Evolutionary conservation across 176 grass and related monocot genomes (phyloP), one percentile per base, ranked within the genome.

Genomic region (Saccharum officinarum): DNA sequence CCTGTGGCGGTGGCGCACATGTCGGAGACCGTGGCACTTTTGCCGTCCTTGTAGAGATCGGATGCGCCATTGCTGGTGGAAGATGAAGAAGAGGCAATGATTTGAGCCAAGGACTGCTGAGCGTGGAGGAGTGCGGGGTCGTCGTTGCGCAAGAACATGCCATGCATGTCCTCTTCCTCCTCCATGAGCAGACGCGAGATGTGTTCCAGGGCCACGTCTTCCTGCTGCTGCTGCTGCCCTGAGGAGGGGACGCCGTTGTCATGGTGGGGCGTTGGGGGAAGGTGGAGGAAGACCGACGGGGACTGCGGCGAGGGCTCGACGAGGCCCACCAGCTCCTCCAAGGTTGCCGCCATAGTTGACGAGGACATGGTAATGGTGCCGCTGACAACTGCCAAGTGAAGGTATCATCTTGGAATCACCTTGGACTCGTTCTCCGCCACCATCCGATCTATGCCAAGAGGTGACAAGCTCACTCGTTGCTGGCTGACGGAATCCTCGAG

Each of bases 161-260:
- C n/a, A 54, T 54, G 16, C 50, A 18, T 20, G 16, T 9, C 20
- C 23, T 61, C 59, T 9, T 61, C 59, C 9, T 64, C n/a, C 61
- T 64, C 61, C 61, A 64, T 14, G 61, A 64, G 61, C 61, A 30
- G 11, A 5, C 61, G 61, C 11, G 61, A 28, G 61, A 64, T 64
- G 25, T 2, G 55, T 8, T 67, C 57, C 6, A 85, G 83, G 26
- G 82, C 57, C 9, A 73, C 61, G 30, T 88, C 59, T 40, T 73
- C 42, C 20, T n/a, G n/a, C n/a, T n/a, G n/a, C n/a, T 71, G 20
- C 5, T 42, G 55, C 55, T 60, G 55, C 3, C 10, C 55, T 23
- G 55, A 60, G 55, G 22, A 60, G 22, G 55, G 22, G 9, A 23
- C 55, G 55, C 55, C 55, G 9, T 60, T 60, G 22, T 23, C 55